phyloP scores from a whole-genome alignment of 495 filamentous ascomycete species.

The Neurospora sp. region DNA sequence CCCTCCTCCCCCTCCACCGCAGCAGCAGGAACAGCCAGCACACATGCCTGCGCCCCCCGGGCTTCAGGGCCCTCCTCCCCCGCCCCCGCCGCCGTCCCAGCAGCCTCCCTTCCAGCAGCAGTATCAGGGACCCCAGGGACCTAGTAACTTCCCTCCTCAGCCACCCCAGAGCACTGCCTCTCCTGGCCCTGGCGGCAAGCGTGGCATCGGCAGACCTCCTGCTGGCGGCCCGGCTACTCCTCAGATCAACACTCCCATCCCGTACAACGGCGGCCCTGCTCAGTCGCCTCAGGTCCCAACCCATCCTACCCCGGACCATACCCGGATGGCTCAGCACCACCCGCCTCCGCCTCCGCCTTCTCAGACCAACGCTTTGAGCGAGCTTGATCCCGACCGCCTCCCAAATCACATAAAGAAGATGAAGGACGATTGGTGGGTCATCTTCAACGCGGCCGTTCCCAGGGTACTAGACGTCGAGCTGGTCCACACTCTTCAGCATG shows the following conservation, averaged over 20 bases:
- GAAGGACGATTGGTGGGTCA: conserved; percentile 74
- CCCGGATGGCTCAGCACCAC: conserved; percentile 22
- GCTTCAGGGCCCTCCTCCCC: conserved; percentile 53
- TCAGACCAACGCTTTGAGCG: conserved; percentile 67
- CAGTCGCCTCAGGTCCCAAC: conserved; percentile 72
- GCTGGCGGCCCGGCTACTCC: conserved; percentile 75
- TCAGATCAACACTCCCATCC: conserved; percentile 72
- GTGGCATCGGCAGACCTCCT: conserved; percentile 44
- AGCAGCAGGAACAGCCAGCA: conserved; percentile 43
- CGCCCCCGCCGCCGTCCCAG: conserved; percentile 43
- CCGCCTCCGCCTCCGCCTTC: conserved; percentile 35
- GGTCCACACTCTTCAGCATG: conserved; percentile 75
- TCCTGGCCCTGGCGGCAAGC: conserved; percentile 67
- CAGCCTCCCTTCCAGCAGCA: conserved; percentile 41
- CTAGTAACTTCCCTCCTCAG: conserved; percentile 46
- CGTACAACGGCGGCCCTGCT: conserved; percentile 65
- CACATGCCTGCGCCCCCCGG: conserved; percentile 55
- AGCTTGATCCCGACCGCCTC: conserved; percentile 76
- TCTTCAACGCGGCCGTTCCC: conserved; percentile 79
- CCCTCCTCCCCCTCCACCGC: conserved; percentile 70
- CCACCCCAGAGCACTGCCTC: conserved; percentile 79
- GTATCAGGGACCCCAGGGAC: conserved; percentile 36
- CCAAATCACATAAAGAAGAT: conserved; percentile 78
- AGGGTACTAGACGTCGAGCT: conserved; percentile 79
- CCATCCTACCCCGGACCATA: conserved; percentile 62